Evolutionary conservation across 2,329 filamentous ascomycete species (phyloP).

Genomic region (Colletotrichum lupini): DNA sequence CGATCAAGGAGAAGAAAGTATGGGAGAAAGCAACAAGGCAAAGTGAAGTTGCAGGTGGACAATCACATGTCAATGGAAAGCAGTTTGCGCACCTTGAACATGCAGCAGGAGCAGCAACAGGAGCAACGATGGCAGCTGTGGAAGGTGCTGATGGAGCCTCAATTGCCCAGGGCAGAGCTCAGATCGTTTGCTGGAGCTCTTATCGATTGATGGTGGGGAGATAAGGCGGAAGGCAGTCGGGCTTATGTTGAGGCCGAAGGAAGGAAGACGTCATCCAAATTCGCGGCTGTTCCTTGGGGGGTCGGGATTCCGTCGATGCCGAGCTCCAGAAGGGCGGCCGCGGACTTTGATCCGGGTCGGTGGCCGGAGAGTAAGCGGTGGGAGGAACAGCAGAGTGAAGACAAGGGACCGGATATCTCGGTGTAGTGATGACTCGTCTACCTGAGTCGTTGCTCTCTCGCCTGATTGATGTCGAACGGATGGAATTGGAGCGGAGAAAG

Average conservation of each 20-base stretch:
- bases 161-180: neutral
- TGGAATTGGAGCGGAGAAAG: neutral
- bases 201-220: conserved; percentile 27
- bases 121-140: neutral
- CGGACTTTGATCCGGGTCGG: conserved; percentile 1
- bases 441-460: neutral
- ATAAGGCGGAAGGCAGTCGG: neutral
- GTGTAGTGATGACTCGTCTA: neutral
- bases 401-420: neutral
- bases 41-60: neutral
- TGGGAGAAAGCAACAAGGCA: neutral
- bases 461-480: neutral
- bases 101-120: neutral
- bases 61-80: conserved; percentile 25
- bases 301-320: conserved; percentile 8
- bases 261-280: conserved; percentile 27
- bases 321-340: neutral
- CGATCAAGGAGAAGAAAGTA: neutral
- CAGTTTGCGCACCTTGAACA: conserved; percentile 19
- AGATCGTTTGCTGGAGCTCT: conserved; percentile 8
- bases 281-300: neutral
- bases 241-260: neutral
- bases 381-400: neutral
- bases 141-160: neutral
- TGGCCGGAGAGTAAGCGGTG: neutral